Evolutionary conservation across 2,329 filamentous ascomycete species (phyloP).

Genomic region (Hypoxylon sp.): DNA sequence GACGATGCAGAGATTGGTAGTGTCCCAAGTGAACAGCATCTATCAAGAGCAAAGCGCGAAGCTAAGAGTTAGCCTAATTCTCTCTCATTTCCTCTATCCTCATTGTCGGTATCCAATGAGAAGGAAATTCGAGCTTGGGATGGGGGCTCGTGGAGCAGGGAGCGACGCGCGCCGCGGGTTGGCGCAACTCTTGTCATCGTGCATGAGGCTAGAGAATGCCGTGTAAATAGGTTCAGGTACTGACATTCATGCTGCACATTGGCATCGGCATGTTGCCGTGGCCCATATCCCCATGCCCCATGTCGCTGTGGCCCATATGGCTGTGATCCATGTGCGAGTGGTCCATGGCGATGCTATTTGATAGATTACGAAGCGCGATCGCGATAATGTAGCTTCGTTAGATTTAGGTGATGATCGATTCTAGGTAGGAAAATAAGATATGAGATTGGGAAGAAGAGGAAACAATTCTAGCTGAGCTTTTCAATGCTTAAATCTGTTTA

Average conservation of each 20-base stretch:
- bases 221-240: slow-evolving; percentile 49
- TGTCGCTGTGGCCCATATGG: slow-evolving; percentile 63
- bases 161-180: slow-evolving; percentile 19
- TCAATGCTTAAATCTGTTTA: slow-evolving; percentile 8
- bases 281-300: slow-evolving; percentile 71
- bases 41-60: slow-evolving; percentile 56
- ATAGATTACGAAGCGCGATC: slow-evolving; percentile 22
- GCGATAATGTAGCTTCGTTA: neutral
- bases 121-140: neutral
- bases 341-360: slow-evolving; percentile 50
- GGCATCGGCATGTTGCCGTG: slow-evolving; percentile 62
- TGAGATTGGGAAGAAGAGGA: neutral
- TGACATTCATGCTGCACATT: slow-evolving; percentile 93
- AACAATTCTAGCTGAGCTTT: slow-evolving; percentile 1
- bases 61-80: slow-evolving; percentile 30
- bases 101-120: slow-evolving; percentile 31
- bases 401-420: slow-evolving; percentile 3
- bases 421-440: slow-evolving; percentile 1
- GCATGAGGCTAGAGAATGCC: slow-evolving; percentile 26
- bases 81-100: slow-evolving; percentile 1
- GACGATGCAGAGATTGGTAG: slow-evolving; percentile 93
- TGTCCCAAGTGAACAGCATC: slow-evolving; percentile 99
- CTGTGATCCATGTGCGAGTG: slow-evolving; percentile 64
- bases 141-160: slow-evolving; percentile 14
- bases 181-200: slow-evolving; percentile 17